Percentiles rank a stretch among this genome's conserved stretches.
phyloP scores from a whole-genome alignment of 805 yeast species.

The Metschnikowia dekortorum region DNA sequence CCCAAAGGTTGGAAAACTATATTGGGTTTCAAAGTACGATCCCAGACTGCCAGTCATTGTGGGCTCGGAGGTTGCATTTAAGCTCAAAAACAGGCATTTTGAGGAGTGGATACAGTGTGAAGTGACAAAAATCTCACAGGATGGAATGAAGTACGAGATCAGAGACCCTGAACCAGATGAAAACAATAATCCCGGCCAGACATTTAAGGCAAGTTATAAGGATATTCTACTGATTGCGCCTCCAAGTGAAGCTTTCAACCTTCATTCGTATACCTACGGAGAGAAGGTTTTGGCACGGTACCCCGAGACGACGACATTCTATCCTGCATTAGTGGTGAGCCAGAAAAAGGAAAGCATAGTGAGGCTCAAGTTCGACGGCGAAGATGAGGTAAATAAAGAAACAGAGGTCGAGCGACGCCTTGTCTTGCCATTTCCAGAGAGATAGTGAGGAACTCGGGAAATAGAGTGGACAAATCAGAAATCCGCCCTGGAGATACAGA shows the following conservation, averaged over 20 bases:
- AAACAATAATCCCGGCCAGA: conserved; percentile 78
- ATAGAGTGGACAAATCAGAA: no score
- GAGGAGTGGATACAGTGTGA: conserved; percentile 98
- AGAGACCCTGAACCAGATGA: conserved; percentile 98
- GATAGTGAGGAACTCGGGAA: neutral
- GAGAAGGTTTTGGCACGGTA: conserved; percentile 86
- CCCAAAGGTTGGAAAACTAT: conserved; percentile 41
- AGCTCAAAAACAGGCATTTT: conserved; percentile 61
- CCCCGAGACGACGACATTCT: conserved; percentile 96
- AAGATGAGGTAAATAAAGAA: conserved; percentile 92
- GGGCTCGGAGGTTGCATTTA: conserved; percentile 87
- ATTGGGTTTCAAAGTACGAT: conserved; percentile 51
- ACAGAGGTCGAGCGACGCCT: conserved; percentile 85
- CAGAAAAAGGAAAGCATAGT: conserved; percentile 71
- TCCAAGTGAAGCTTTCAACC: conserved; percentile 32
- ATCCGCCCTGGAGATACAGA: no score
- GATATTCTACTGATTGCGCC: conserved; percentile 75
- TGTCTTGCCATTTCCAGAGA: conserved; percentile 70
- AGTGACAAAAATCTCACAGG: conserved; percentile 70
- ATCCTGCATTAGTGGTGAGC: conserved; percentile 88
- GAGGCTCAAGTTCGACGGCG: conserved; percentile 86
- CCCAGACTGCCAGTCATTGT: conserved; percentile 53
- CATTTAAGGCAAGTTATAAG: conserved; percentile 76
- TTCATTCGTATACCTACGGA: conserved; percentile 63
- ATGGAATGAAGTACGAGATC: conserved; percentile 75